A percentile compares a stretch with the other conserved stretches of the same genome.
These are phyloP conservation scores for Mucor velutinosus DNA, from an alignment of 371 early-diverging fungal species.

Conservation along the genomic window DNA sequence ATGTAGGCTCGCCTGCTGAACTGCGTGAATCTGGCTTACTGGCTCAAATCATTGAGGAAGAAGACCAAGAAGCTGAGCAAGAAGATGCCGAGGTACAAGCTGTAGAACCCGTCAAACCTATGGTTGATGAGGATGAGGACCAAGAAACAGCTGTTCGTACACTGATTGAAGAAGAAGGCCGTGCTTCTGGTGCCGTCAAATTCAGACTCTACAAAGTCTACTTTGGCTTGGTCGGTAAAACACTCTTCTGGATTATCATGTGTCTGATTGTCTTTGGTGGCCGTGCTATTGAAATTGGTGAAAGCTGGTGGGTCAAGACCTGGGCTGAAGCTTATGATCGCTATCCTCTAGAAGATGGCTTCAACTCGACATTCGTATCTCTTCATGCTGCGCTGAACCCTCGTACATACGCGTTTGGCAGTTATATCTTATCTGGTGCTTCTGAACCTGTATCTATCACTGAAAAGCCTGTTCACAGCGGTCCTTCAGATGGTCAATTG, in stretches of 20 bases:
- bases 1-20: conserved; percentile 48
- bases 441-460: neutral
- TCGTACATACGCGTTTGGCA: conserved; percentile 26
- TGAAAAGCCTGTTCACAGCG: conserved; percentile 12
- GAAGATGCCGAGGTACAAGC: conserved; percentile 6
- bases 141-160: conserved; percentile 31
- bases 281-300: conserved; percentile 46
- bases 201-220: conserved; percentile 62
- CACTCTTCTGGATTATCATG: conserved; percentile 49
- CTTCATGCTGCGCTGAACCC: neutral
- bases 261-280: conserved; percentile 46
- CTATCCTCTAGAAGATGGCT: neutral
- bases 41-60: conserved; percentile 16
- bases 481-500: conserved; percentile 2
- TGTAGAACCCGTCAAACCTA: conserved; percentile 19
- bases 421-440: neutral
- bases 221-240: conserved; percentile 66
- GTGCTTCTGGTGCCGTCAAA: conserved; percentile 58
- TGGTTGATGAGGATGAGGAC: conserved; percentile 12
- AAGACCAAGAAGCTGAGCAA: conserved; percentile 3
- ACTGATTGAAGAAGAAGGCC: conserved; percentile 44
- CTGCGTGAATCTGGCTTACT: conserved; percentile 35
- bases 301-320: conserved; percentile 32
- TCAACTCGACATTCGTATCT: neutral
- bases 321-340: conserved; percentile 30